phyloP scores from a whole-genome alignment of 805 yeast genomes.

The Priceomyces carsonii region DNA sequence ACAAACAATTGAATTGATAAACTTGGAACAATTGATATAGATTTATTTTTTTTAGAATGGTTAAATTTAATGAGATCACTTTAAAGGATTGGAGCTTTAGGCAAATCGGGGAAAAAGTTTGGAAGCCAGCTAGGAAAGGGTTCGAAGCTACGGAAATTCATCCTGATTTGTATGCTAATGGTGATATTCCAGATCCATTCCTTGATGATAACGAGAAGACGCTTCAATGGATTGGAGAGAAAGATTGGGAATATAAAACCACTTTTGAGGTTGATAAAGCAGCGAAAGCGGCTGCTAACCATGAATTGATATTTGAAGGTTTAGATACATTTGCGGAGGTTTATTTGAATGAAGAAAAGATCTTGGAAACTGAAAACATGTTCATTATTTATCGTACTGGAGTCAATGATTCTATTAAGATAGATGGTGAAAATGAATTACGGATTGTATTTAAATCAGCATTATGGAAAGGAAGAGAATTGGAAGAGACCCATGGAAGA shows the following conservation, averaged over 20 bases:
- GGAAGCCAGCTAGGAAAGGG: constrained; percentile 6
- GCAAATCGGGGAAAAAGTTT: background rate
- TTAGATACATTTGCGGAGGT: constrained; percentile 45
- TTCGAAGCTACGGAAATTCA: constrained; percentile 29
- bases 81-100: constrained; percentile 2
- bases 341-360: constrained; percentile 33
- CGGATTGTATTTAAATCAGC: constrained; percentile 41
- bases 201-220: constrained; percentile 40
- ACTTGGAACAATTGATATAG: no score
- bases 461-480: constrained; percentile 26
- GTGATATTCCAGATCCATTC: constrained; percentile 47
- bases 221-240: constrained; percentile 52
- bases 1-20: no score
- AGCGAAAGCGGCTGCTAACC: constrained; percentile 13
- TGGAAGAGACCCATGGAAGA: constrained; percentile 30
- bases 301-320: constrained; percentile 41
- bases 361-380: constrained; percentile 45
- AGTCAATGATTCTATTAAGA: constrained; percentile 17
- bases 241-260: constrained; percentile 48
- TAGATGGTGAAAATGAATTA: constrained; percentile 26
- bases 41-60: no score
- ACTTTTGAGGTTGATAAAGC: constrained; percentile 10
- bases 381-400: constrained; percentile 34
- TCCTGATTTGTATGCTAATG: constrained; percentile 39
- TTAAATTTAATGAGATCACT: no score